A percentile compares a stretch with the other conserved stretches of the same genome.
These are phyloP conservation scores for Pseudogymnoascus sp. DNA, from an alignment of 2,329 filamentous ascomycete species.

Conservation along the genomic window DNA sequence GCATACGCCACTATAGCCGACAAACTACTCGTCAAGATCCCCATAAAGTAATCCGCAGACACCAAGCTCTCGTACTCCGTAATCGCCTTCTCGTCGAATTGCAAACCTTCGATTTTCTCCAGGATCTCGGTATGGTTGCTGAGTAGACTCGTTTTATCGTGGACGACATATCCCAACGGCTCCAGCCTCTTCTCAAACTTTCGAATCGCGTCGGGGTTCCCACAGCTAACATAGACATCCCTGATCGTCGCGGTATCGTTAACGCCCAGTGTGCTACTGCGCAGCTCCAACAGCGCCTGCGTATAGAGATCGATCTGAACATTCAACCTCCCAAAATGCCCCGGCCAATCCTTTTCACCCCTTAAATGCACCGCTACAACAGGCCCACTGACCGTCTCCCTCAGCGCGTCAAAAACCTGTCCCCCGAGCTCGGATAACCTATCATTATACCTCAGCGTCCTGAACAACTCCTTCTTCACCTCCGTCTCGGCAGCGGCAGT, in stretches of 20 bases:
- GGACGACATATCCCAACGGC: conserved; percentile 15
- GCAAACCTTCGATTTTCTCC: conserved; percentile 11
- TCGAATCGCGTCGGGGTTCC: conserved; percentile 15
- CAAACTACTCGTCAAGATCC: conserved; percentile 19
- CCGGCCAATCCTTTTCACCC: conserved; percentile 21
- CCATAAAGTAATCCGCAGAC: conserved; percentile 17
- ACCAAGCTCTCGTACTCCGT: conserved; percentile 20
- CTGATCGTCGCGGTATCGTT: background rate
- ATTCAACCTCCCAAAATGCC: conserved; percentile 12
- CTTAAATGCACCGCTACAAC: conserved; percentile 20
- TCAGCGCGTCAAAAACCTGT: conserved; percentile 12
- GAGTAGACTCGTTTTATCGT: conserved; percentile 18
- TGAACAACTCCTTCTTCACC: conserved; percentile 20
- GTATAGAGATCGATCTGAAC: conserved; percentile 18
- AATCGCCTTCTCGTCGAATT: conserved; percentile 19
- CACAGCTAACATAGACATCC: conserved; percentile 21
- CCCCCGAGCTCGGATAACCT: conserved; percentile 14
- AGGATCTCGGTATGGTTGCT: conserved; percentile 9
- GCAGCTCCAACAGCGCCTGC: conserved; percentile 14
- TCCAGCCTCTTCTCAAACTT: conserved; percentile 14
- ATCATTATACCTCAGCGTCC: conserved; percentile 16
- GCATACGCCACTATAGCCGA: conserved; percentile 19
- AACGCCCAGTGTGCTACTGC: background rate
- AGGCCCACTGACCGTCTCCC: background rate
- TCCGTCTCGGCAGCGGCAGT: conserved; percentile 13